Percentiles rank a stretch among this genome's conserved stretches.
These are phyloP conservation scores for Porcisia deanei DNA, from an alignment of 208 protist genomes.

Conservation along the genomic window DNA sequence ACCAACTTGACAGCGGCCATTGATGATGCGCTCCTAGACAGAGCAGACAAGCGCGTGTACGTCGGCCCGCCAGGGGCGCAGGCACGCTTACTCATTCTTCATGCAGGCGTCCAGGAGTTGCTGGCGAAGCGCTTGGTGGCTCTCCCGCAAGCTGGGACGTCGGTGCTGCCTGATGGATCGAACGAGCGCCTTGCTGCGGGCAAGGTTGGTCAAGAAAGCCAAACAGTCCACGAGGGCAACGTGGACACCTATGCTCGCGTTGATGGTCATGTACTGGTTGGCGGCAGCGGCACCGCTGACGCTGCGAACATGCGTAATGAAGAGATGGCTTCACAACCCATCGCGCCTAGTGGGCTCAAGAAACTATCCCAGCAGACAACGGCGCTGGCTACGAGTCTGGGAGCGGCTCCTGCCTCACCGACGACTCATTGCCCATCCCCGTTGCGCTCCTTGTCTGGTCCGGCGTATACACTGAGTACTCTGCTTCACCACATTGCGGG, in stretches of 20 bases:
- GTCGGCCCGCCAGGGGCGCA: conserved; percentile 87
- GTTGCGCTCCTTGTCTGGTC: neutral
- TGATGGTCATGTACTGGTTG: neutral
- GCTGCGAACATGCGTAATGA: neutral
- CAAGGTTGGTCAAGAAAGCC: neutral
- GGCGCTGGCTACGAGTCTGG: neutral
- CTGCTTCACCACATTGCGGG: conserved; percentile 37
- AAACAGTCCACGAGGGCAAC: neutral
- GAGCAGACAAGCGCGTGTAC: conserved; percentile 95
- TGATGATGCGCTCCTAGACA: conserved; percentile 95
- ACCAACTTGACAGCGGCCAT: conserved; percentile 96
- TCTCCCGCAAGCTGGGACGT: neutral
- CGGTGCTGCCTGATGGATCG: neutral
- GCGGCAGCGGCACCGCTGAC: neutral
- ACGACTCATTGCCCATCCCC: neutral
- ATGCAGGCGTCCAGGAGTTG: conserved; percentile 80
- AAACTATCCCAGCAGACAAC: neutral
- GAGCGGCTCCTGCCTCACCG: neutral
- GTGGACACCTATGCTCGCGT: neutral
- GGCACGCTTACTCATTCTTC: conserved; percentile 79
- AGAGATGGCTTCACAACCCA: neutral
- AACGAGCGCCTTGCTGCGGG: neutral
- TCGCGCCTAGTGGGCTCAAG: neutral
- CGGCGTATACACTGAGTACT: neutral
- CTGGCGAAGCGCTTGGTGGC: conserved; percentile 32